A percentile compares a stretch with the other conserved stretches of the same genome.
Evolutionary conservation across 2,329 filamentous ascomycete species (phyloP).

Genomic region (Apiospora marii): DNA sequence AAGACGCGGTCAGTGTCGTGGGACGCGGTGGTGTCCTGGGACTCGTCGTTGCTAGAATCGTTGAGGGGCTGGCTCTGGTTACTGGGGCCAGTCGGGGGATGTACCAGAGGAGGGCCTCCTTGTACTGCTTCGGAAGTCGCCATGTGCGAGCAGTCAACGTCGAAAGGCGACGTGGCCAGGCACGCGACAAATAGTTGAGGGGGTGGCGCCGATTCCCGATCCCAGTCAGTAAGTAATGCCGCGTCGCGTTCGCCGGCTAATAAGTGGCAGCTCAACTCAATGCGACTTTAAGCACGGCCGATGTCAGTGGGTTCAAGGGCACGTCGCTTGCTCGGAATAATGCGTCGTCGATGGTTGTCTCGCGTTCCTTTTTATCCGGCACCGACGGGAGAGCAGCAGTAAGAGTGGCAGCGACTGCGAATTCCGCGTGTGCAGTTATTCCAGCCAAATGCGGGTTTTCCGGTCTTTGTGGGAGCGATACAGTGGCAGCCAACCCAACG

Average conservation of each 20-base stretch:
- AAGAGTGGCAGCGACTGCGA: not conserved
- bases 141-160: slow-evolving; percentile 20
- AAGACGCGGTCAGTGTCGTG: slow-evolving; percentile 52
- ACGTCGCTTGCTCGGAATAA: slow-evolving; percentile 12
- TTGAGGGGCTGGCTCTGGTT: slow-evolving; percentile 28
- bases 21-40: slow-evolving; percentile 52
- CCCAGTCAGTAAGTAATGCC: slow-evolving; percentile 4
- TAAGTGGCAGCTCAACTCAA: slow-evolving; percentile 17
- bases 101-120: not conserved
- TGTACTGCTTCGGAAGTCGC: slow-evolving; percentile 9
- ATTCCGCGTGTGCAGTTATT: slow-evolving; percentile 13
- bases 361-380: slow-evolving; percentile 12
- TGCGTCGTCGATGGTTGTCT: not conserved
- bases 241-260: slow-evolving; percentile 17
- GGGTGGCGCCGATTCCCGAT: slow-evolving; percentile 19
- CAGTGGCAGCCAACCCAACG: slow-evolving; percentile 22
- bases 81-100: not conserved
- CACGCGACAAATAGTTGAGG: slow-evolving; percentile 3
- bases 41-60: slow-evolving; percentile 49
- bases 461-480: slow-evolving; percentile 22
- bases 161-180: slow-evolving; percentile 20
- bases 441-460: slow-evolving; percentile 24
- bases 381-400: not conserved
- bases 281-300: not conserved
- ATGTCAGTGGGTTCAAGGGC: slow-evolving; percentile 2